Conservation (phyloP, 2,329 filamentous ascomycete genomes). For the Exophiala aquamarina region DNA sequence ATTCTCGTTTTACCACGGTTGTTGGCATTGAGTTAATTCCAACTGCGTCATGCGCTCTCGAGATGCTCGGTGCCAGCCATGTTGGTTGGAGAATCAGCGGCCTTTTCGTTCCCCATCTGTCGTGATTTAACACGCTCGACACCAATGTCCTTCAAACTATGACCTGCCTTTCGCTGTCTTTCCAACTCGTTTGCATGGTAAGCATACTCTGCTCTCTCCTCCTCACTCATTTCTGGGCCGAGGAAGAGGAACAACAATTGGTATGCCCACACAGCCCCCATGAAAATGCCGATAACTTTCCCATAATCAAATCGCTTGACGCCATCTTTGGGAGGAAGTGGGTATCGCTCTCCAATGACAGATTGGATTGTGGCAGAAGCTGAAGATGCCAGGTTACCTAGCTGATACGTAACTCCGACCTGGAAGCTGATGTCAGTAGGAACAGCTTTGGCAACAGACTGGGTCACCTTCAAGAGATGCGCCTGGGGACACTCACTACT, state of each 20-base stretch:
- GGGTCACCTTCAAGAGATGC: too few relatives aligned
- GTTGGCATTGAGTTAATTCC: too few relatives aligned
- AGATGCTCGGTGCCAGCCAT: conserved; percentile 2
- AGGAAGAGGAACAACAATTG: conserved; percentile 36
- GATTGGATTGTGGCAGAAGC: conserved; percentile 45
- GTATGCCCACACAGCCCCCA: conserved; percentile 31
- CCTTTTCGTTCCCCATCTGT: conserved; percentile 1
- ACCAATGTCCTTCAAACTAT: conserved; percentile 26
- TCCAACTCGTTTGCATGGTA: conserved; percentile 26
- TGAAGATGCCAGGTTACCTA: conserved; percentile 41
- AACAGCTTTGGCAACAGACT: too few relatives aligned
- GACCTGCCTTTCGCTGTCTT: conserved; percentile 23
- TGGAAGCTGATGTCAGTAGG: conserved; percentile 37
- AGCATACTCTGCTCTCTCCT: conserved; percentile 31
- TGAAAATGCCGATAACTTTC: conserved; percentile 39
- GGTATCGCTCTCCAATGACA: conserved; percentile 42
- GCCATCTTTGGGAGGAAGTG: conserved; percentile 34
- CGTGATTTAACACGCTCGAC: conserved; percentile 13
- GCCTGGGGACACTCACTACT: too few relatives aligned
- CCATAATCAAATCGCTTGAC: conserved; percentile 41
- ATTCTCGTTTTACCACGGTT: too few relatives aligned
- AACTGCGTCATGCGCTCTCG: conserved; percentile 2
- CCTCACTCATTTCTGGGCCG: conserved; percentile 32
- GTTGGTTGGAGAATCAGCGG: not conserved
- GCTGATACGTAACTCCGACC: conserved; percentile 40